A percentile compares a stretch with the other conserved stretches of the same genome.
Conservation (phyloP, 164 flowering plant genomes). For the Kalanchoe fedtschenkoi region DNA sequence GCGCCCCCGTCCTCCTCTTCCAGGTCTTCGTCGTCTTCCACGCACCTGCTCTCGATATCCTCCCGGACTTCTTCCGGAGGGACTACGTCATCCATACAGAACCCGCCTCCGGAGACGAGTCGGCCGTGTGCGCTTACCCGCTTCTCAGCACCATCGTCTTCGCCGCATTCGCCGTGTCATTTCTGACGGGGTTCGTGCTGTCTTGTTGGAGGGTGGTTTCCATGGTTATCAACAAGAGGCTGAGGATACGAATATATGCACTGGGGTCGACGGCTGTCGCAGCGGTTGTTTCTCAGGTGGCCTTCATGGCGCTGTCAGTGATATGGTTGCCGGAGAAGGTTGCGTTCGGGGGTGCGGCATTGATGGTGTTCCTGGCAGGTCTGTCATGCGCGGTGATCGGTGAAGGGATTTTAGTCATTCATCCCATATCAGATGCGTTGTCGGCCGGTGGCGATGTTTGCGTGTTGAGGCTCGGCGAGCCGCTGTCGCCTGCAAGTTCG, state of each 20-base stretch:
- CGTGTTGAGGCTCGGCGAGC: constrained; percentile 6
- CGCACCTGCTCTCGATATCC: neutral
- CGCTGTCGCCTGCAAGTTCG: neutral
- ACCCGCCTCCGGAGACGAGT: constrained; percentile 1
- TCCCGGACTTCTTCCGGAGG: constrained; percentile 16
- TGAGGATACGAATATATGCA: constrained; percentile 31
- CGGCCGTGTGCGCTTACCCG: constrained; percentile 43
- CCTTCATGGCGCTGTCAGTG: constrained; percentile 24
- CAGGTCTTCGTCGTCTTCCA: constrained; percentile 30
- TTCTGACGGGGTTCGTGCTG: constrained; percentile 24
- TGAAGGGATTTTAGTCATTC: constrained; percentile 45
- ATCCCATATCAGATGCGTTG: constrained; percentile 45
- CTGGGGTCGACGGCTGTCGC: constrained; percentile 27
- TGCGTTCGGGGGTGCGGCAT: constrained; percentile 11
- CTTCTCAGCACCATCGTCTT: constrained; percentile 29
- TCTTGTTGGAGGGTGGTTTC: constrained; percentile 39
- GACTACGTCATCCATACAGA: constrained; percentile 8
- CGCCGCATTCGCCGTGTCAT: constrained; percentile 28
- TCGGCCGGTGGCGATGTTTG: constrained; percentile 17
- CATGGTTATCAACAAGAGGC: constrained; percentile 52
- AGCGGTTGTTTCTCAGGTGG: constrained; percentile 23
- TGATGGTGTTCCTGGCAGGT: constrained; percentile 23
- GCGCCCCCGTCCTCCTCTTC: constrained; percentile 26
- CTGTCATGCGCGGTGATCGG: constrained; percentile 34
- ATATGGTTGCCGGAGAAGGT: constrained; percentile 29